phyloP scores from a whole-genome alignment of 1,284 basidiomycete species.

The Sanghuangporus weigelae region DNA sequence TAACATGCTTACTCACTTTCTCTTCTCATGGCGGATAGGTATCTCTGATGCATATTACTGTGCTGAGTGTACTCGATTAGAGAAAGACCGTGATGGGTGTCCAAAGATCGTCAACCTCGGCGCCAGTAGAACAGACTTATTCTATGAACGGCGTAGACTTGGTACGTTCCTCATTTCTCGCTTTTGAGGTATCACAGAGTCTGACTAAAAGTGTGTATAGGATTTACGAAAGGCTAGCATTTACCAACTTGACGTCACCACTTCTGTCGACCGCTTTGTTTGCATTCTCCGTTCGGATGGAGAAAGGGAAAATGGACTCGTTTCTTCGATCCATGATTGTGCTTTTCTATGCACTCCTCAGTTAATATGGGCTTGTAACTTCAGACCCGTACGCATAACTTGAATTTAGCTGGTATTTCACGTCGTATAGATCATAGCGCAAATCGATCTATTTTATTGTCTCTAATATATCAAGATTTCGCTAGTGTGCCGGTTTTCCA shows the following conservation, averaged over 20 bases:
- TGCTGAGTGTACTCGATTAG: conserved; percentile 91
- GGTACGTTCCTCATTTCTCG: conserved; percentile 36
- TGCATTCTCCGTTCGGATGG: no score
- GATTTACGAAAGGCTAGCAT: neutral
- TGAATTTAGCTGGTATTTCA: no score
- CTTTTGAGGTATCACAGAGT: neutral
- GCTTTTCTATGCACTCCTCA: no score
- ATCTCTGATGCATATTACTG: conserved; percentile 98
- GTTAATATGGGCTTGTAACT: no score
- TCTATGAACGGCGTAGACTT: conserved; percentile 81
- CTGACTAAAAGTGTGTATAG: neutral
- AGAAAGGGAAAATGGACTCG: no score
- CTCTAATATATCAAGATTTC: no score
- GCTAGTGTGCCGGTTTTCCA: no score
- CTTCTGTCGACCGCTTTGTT: no score
- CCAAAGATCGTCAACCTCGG: conserved; percentile 98
- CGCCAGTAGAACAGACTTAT: conserved; percentile 82
- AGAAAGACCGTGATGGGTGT: conserved; percentile 98
- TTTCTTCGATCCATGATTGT: no score
- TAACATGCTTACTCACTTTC: neutral
- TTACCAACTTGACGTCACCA: neutral
- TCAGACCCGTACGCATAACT: no score
- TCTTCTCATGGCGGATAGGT: conserved; percentile 41
- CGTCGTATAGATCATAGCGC: no score
- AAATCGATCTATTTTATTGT: no score